Base-by-base conservation (phyloP, 257 asterid species). In the Verbena officinalis region DNA sequence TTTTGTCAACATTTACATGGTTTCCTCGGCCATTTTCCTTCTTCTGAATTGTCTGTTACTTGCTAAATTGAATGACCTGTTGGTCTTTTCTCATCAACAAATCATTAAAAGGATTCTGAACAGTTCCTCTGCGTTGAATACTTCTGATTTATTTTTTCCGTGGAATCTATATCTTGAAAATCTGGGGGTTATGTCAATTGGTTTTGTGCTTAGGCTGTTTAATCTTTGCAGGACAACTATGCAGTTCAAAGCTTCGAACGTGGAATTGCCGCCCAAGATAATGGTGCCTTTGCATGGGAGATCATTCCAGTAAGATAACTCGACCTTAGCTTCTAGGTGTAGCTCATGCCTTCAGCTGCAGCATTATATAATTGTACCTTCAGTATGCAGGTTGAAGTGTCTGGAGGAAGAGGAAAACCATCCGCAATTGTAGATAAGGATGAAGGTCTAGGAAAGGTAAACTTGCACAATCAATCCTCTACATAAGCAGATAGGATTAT, bases 391-490 rank as follows among this genome's bases (percentile, higher is more conserved):
- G 95, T 85, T 73, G 90, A 87, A 71, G 93, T 87, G 39, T 58
- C 95, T 64, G 95, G 90, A 11, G 93, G 93, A 34, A 80, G 95
- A 68, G 95, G 95, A 70, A 83, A 72, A 64, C 95, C 95, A 39
- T 78, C 90, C 34, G 81, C 82, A 51, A 62, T 77, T 63, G 84
- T 87, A 64, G 87, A 85, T 48, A 84, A 77, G 77, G 95, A 87
- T 72, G 95, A 87, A 39, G 90, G 93, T 67, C 76, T 85, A 13
- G 93, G 90, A 61, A 87, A 87, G 93, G 95, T 83, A 73, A 79
- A 62, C 48, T 50, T 7, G 16, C 9, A 64, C 64, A 23, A 51
- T 4, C 24, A 9, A 13, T 30, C 30, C 17, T 72, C 51, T 39
- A 8, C 59, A 39, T 17, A 46, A 27, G 43, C 55, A 55, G 40